phyloP scores from a whole-genome alignment of 2,329 filamentous ascomycete genomes.

The Trichoderma sp. region DNA sequence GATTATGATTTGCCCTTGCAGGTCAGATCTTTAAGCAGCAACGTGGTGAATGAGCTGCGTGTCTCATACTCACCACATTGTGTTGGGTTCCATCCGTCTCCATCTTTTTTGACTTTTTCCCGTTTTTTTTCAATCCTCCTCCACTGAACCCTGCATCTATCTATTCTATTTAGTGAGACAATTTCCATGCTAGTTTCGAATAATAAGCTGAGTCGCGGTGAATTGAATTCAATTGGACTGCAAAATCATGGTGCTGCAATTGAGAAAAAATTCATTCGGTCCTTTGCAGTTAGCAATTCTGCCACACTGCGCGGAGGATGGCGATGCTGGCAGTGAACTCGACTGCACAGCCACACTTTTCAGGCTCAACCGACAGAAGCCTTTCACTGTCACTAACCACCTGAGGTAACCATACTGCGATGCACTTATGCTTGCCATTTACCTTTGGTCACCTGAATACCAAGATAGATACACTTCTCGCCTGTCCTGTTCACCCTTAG shows the following conservation, averaged over 20 bases:
- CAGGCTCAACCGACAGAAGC: background rate
- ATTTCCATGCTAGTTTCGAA: background rate
- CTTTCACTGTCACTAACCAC: background rate
- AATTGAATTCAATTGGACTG: background rate
- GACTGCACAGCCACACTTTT: slow-evolving; percentile 2
- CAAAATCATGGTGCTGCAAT: background rate
- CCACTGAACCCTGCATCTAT: background rate
- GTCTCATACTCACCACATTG: background rate
- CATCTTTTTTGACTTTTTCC: background rate
- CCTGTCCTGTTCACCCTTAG: background rate
- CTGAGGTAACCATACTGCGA: background rate
- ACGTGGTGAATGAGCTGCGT: background rate
- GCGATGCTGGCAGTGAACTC: background rate
- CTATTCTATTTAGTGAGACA: background rate
- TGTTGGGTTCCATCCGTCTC: background rate
- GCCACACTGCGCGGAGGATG: background rate
- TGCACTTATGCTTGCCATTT: background rate
- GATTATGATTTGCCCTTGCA: background rate
- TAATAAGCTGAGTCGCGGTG: background rate
- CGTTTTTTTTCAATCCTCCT: background rate
- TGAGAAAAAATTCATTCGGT: background rate
- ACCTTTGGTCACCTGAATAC: background rate
- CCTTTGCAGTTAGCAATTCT: background rate
- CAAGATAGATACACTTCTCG: background rate
- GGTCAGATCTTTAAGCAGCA: background rate